Conservation (phyloP, 2,329 filamentous ascomycete species). For the Byssothecium circinans region DNA sequence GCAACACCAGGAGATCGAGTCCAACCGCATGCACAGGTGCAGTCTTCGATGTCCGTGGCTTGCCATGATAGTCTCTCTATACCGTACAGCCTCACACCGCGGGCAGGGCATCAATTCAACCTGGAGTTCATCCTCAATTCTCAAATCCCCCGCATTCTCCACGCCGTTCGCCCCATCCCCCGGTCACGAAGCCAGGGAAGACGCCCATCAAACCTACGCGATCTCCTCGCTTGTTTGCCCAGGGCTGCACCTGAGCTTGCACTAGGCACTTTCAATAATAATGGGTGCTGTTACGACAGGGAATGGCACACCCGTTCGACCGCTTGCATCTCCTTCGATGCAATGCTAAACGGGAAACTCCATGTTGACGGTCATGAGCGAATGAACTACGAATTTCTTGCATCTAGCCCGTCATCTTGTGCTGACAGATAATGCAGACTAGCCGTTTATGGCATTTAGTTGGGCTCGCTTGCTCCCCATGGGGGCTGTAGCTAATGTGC, state of each 20-base stretch:
- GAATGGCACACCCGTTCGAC: not conserved
- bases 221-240: not conserved
- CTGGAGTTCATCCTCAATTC: not conserved
- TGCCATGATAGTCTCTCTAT: not conserved
- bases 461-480: slow-evolving; percentile 14
- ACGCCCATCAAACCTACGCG: not conserved
- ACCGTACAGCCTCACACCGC: not conserved
- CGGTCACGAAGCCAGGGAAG: not conserved
- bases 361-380: not conserved
- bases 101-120: not conserved
- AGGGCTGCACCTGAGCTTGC: not conserved
- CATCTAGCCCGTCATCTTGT: slow-evolving; percentile 6
- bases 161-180: not conserved
- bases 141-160: not conserved
- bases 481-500: slow-evolving; percentile 14
- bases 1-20: not conserved
- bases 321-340: not conserved
- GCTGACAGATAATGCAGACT: slow-evolving; percentile 8
- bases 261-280: not conserved
- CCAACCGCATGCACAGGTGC: not conserved
- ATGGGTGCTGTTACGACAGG: too few relatives aligned
- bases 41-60: not conserved
- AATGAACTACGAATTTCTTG: slow-evolving; percentile 2
- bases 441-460: slow-evolving; percentile 16
- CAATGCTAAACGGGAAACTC: not conserved